A percentile compares a stretch with the other conserved stretches of the same genome.
Evolutionary conservation across 192 early-diverging fungal species (phyloP).

Genomic region (Entomortierella beljakovae): DNA sequence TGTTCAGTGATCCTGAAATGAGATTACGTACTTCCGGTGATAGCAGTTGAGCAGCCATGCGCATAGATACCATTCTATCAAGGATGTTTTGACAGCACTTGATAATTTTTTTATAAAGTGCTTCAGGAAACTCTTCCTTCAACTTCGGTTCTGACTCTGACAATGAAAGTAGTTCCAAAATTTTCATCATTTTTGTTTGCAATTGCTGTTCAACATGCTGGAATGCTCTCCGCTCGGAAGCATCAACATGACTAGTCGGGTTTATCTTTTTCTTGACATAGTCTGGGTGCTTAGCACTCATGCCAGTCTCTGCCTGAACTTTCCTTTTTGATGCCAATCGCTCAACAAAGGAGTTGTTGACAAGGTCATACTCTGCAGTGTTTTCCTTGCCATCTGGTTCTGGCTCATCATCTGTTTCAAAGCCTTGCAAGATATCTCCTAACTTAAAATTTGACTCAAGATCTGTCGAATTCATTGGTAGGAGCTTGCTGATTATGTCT

Average conservation of each 20-base stretch:
- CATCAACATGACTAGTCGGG: not conserved
- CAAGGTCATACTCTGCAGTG: too few relatives aligned
- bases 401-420: conserved; percentile 4
- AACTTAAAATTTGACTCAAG: too few relatives aligned
- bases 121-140: conserved; percentile 75
- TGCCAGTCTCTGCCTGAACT: too few relatives aligned
- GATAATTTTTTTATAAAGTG: conserved; percentile 73
- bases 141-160: conserved; percentile 80
- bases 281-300: too few relatives aligned
- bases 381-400: not conserved
- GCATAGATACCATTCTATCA: conserved; percentile 76
- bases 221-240: conserved; percentile 40
- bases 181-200: conserved; percentile 49
- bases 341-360: too few relatives aligned
- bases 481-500: conserved; percentile 72
- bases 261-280: too few relatives aligned
- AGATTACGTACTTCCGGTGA: conserved; percentile 56
- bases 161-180: conserved; percentile 61
- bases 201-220: conserved; percentile 50
- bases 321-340: too few relatives aligned
- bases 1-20: conserved; percentile 45
- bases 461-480: conserved; percentile 52
- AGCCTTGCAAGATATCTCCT: too few relatives aligned
- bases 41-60: conserved; percentile 58
- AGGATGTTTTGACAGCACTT: conserved; percentile 73